These are phyloP conservation scores for Paxillus involutus DNA, from an alignment of 768 basidiomycete species.

Conservation along the genomic window DNA sequence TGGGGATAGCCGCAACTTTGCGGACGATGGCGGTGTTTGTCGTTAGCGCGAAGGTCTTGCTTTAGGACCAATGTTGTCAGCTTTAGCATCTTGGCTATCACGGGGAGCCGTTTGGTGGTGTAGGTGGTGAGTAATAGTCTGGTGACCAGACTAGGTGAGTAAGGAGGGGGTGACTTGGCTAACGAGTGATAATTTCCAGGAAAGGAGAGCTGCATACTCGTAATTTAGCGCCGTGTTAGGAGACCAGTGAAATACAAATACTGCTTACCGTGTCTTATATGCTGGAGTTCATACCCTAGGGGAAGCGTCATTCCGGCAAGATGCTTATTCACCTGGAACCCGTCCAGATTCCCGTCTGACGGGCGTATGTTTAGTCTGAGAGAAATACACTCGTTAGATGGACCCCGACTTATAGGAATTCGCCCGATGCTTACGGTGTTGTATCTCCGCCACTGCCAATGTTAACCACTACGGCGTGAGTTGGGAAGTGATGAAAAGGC, in stretches of 20 bases:
- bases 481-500: neutral
- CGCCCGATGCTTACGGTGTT: neutral
- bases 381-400: neutral
- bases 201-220: too few relatives aligned
- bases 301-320: too few relatives aligned
- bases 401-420: neutral
- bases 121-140: too few relatives aligned
- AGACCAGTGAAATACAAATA: neutral
- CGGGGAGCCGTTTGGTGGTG: too few relatives aligned
- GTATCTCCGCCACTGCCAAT: neutral
- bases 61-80: too few relatives aligned
- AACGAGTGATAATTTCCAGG: too few relatives aligned
- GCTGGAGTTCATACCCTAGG: constrained; percentile 16
- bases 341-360: neutral
- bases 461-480: neutral
- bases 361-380: neutral
- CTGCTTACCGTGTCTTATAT: constrained; percentile 18
- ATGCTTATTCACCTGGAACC: constrained; percentile 3
- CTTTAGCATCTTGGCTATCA: too few relatives aligned
- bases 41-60: too few relatives aligned
- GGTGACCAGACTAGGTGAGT: too few relatives aligned
- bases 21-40: too few relatives aligned
- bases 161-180: too few relatives aligned
- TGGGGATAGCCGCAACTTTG: neutral
- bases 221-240: neutral